phyloP scores from a whole-genome alignment of 352 stramenopile genomes.

The Aphanomyces astaci region DNA sequence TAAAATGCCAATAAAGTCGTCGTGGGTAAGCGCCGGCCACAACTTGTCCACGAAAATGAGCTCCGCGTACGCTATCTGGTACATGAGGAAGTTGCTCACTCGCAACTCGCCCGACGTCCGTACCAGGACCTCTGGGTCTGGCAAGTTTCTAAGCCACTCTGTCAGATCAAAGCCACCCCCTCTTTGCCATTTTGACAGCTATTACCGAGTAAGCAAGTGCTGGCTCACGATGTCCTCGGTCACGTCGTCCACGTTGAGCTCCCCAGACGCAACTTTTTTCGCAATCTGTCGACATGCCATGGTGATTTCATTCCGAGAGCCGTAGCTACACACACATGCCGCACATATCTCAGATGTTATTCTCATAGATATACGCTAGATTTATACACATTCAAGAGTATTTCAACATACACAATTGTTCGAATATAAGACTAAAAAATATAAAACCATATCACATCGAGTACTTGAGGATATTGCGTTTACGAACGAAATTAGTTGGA shows the following conservation, averaged over 20 bases:
- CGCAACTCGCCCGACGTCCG: constrained; percentile 92
- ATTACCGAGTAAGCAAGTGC: constrained; percentile 72
- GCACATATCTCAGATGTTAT: too few relatives aligned
- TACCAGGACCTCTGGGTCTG: constrained; percentile 92
- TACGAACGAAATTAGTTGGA: too few relatives aligned
- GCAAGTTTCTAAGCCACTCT: constrained; percentile 65
- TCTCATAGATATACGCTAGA: too few relatives aligned
- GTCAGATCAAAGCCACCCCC: too few relatives aligned
- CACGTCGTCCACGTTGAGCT: constrained; percentile 56
- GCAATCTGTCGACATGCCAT: constrained; percentile 86
- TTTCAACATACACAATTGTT: too few relatives aligned
- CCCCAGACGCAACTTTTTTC: constrained; percentile 60
- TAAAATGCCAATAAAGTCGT: constrained; percentile 73
- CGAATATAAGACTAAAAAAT: too few relatives aligned
- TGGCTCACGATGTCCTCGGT: constrained; percentile 68
- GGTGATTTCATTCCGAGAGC: constrained; percentile 92
- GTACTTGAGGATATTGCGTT: too few relatives aligned
- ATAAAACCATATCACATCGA: too few relatives aligned
- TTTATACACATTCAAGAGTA: too few relatives aligned
- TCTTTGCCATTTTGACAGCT: background rate
- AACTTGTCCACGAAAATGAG: constrained; percentile 93
- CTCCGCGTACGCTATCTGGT: constrained; percentile 93
- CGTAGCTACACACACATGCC: constrained; percentile 89
- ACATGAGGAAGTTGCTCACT: constrained; percentile 96
- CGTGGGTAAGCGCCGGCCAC: constrained; percentile 90